Evolutionary conservation across 768 basidiomycete genomes (phyloP).

Genomic region (Boletus rex-veris): DNA sequence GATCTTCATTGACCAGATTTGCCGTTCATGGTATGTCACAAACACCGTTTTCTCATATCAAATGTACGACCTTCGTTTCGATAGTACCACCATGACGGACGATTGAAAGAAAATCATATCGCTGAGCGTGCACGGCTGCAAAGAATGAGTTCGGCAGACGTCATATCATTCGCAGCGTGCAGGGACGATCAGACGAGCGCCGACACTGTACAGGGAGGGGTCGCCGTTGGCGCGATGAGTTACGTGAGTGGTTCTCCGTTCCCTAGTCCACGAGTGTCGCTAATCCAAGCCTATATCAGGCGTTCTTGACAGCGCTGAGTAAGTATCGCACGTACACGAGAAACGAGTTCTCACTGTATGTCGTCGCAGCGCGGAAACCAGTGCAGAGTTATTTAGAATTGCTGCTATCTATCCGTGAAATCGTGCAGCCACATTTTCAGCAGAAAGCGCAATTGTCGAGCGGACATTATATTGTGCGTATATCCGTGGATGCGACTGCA

Average conservation of each 20-base stretch:
- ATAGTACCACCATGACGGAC: constrained; percentile 60
- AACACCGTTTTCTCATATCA: not conserved
- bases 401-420: constrained; percentile 52
- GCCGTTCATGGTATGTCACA: constrained; percentile 26
- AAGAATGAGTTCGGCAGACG: constrained; percentile 71
- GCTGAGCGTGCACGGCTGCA: constrained; percentile 27
- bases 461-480: constrained; percentile 60
- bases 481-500: not conserved
- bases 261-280: not conserved
- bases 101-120: constrained; percentile 45
- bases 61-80: not conserved
- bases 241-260: constrained; percentile 45
- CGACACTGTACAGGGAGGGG: constrained; percentile 60
- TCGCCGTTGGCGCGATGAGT: constrained; percentile 78
- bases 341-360: not conserved
- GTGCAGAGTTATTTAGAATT: constrained; percentile 65
- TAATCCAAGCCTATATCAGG: constrained; percentile 38
- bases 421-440: constrained; percentile 56
- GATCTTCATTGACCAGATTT: constrained; percentile 12
- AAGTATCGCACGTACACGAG: constrained; percentile 6
- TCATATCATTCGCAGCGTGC: constrained; percentile 74
- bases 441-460: constrained; percentile 75
- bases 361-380: constrained; percentile 41
- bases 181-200: constrained; percentile 71
- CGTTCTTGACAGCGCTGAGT: constrained; percentile 55